A percentile compares a stretch with the other conserved stretches of the same genome.
phyloP scores from a whole-genome alignment of 2,329 filamentous ascomycete genomes.

The Calonectria henricotiae region DNA sequence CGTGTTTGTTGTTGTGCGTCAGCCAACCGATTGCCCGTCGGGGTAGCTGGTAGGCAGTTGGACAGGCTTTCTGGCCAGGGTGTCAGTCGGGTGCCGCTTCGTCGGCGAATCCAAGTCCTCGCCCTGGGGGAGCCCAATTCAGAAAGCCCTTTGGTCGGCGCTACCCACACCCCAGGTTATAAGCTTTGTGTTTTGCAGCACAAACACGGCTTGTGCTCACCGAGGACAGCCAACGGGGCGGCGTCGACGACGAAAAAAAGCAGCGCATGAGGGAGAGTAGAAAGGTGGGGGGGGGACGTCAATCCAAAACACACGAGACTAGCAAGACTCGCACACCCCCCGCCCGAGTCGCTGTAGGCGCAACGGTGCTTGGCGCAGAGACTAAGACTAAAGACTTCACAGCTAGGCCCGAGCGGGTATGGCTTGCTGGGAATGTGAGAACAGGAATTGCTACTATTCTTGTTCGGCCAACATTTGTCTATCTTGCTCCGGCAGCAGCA shows the following conservation, averaged over 20 bases:
- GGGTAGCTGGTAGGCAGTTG: background rate
- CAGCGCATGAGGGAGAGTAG: background rate
- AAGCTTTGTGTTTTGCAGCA: constrained; percentile 23
- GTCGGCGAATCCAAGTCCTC: background rate
- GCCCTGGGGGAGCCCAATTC: background rate
- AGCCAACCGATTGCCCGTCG: constrained; percentile 12
- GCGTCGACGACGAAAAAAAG: background rate
- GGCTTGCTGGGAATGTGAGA: constrained; percentile 27
- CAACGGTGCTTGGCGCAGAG: constrained; percentile 32
- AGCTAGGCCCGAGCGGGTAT: constrained; percentile 31
- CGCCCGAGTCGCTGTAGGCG: constrained; percentile 12
- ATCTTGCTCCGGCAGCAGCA: constrained; percentile 10
- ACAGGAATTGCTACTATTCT: constrained; percentile 34
- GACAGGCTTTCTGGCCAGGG: background rate
- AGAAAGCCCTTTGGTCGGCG: background rate
- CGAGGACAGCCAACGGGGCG: background rate
- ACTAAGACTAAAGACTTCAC: constrained; percentile 24
- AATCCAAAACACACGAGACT: constrained; percentile 10
- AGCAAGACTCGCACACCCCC: background rate
- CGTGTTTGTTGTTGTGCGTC: background rate
- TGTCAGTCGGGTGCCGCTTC: constrained; percentile 11
- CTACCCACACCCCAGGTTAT: background rate
- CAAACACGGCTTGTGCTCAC: constrained; percentile 15
- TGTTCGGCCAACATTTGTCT: constrained; percentile 29
- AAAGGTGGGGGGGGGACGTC: constrained; percentile 1